These are phyloP conservation scores for Draba incana DNA, from an alignment of 345 rosid species.

Conservation along the genomic window DNA sequence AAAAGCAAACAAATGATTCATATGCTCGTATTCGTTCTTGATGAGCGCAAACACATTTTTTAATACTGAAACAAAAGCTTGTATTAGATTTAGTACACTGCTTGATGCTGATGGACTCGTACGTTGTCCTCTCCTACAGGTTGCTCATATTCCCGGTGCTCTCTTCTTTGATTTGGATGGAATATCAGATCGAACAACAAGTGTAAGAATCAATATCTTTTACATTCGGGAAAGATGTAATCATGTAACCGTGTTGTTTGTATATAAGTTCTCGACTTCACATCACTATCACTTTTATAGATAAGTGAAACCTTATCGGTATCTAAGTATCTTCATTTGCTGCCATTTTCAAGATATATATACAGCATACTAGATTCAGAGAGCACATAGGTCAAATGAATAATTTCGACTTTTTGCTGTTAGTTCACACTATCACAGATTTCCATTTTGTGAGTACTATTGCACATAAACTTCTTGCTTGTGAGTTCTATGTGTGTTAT, in stretches of 20 bases:
- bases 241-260: background rate
- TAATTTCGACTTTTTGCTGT: background rate
- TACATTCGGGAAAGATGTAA: background rate
- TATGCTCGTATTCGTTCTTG: background rate
- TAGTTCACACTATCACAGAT: background rate
- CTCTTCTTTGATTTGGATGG: slow-evolving; percentile 98
- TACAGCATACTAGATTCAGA: background rate
- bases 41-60: background rate
- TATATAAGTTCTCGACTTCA: background rate
- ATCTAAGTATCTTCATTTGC: background rate
- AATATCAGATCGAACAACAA: slow-evolving; percentile 72
- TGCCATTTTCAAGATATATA: slow-evolving; percentile 16
- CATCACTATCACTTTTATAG: background rate
- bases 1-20: background rate
- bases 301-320: background rate
- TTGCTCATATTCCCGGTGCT: slow-evolving; percentile 97
- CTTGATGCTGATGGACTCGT: slow-evolving; percentile 28
- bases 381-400: slow-evolving; percentile 1
- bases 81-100: background rate
- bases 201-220: slow-evolving; percentile 50
- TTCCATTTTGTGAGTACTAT: background rate
- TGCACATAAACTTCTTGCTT: background rate
- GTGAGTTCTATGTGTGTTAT: slow-evolving; percentile 1
- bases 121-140: slow-evolving; percentile 48
- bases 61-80: background rate